Evolutionary conservation across 805 yeast species (phyloP), one percentile per base, ranked within the genome.

Genomic region (Metschnikowia drakensbergensis): DNA sequence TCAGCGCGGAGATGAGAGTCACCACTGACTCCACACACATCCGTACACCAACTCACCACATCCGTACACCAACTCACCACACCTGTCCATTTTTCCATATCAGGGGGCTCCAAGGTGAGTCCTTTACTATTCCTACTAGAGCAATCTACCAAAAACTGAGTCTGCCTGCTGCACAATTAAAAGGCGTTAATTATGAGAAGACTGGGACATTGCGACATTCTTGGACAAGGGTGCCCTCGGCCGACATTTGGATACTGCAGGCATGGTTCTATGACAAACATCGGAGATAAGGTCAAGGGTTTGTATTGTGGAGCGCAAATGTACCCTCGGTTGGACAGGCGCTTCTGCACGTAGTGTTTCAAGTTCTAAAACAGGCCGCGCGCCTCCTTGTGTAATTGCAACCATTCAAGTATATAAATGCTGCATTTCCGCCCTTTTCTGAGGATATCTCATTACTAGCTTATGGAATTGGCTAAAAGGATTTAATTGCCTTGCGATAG

Each of bases 321-420:
- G 33, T 11, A 30, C 6, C 33, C 1, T 30, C n/a, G 11, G 33
- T 33, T 33, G 36, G 17, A 3, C 13, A 17, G 11, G 8, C 28
- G 42, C 42, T 17, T 28, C 31, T 39, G 42, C 13, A 29, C 42
- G 17, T 17, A 5, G 28, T 39, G 42, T 39, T 39, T 29, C 42
- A 39, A n/a, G 28, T 39, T 37, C 39, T 17, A 37, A 17, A 37
- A 37, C 39, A 13, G n/a, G 23, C 22, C 23, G 34, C 33, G 42
- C 42, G 34, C 42, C 34, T 31, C 42, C 34, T 39, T 29, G 33
- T 29, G 40, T 26, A n/a, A 23, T 39, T 39, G 42, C 42, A 39
- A 39, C 34, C 42, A 39, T 2, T n/a, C 8, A 4, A 8, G 31
- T 39, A 39, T 39, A 39, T 22, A 39, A 39, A 22, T 22, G 34